Evolutionary conservation across 2,329 filamentous ascomycete genomes (phyloP).

Genomic region (Pseudogymnoascus sp.): DNA sequence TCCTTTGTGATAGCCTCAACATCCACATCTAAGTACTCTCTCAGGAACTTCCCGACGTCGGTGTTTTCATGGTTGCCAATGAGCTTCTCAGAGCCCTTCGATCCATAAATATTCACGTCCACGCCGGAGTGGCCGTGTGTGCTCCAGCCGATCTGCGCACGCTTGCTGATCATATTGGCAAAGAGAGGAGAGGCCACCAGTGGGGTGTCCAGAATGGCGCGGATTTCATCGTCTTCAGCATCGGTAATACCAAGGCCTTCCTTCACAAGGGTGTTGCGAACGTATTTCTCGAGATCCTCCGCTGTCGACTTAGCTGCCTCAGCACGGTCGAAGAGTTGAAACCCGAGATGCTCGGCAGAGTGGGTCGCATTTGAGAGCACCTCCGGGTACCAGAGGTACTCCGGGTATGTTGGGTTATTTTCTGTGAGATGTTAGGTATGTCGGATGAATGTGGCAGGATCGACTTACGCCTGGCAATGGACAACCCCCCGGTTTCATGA

Average conservation of each 20-base stretch:
- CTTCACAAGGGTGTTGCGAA: constrained; percentile 60
- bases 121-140: constrained; percentile 91
- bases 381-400: constrained; percentile 74
- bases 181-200: constrained; percentile 52
- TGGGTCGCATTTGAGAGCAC: constrained; percentile 74
- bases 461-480: constrained; percentile 65
- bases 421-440: constrained; percentile 32
- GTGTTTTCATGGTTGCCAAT: constrained; percentile 95
- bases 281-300: constrained; percentile 50
- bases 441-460: neutral
- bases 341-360: constrained; percentile 63
- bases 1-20: constrained; percentile 71
- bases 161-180: constrained; percentile 76
- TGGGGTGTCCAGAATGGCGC: constrained; percentile 53
- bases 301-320: constrained; percentile 12
- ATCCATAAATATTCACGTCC: constrained; percentile 94
- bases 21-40: constrained; percentile 71
- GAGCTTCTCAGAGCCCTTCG: constrained; percentile 54
- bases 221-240: constrained; percentile 63
- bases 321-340: constrained; percentile 52
- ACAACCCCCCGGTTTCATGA: constrained; percentile 89
- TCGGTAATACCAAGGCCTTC: constrained; percentile 71
- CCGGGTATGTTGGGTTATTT: constrained; percentile 53
- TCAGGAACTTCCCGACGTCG: constrained; percentile 77
- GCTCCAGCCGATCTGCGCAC: constrained; percentile 87